phyloP scores from a whole-genome alignment of 805 yeast genomes.

The Isabelozyma heimii region DNA sequence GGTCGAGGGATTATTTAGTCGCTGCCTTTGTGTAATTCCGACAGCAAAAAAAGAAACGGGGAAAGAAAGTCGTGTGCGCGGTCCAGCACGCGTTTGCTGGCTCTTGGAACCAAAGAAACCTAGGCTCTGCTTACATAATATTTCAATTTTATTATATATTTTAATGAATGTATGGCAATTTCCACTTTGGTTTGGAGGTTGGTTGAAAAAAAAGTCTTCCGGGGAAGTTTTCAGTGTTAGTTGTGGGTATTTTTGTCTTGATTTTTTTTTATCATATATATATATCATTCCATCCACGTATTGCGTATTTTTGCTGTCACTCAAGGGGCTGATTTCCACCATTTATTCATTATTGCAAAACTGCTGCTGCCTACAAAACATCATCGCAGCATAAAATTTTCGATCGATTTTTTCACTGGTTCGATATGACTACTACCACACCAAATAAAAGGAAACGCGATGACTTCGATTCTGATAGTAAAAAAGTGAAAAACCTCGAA shows the following conservation, averaged over 20 bases:
- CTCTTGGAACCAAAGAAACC: not conserved
- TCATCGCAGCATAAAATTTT: not conserved
- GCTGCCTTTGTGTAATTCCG: not conserved
- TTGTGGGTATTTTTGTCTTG: not conserved
- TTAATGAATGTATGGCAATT: not conserved
- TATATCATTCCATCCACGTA: not conserved
- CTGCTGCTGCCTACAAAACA: not conserved
- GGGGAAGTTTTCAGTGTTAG: not conserved
- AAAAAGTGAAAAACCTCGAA: conserved; percentile 12
- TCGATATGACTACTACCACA: conserved; percentile 2
- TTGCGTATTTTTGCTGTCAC: not conserved
- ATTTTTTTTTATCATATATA: no score
- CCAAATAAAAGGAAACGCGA: conserved; percentile 10
- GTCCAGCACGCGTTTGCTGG: not conserved
- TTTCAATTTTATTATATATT: no score
- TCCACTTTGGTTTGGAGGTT: not conserved
- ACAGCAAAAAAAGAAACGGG: not conserved
- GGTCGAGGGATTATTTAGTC: not conserved
- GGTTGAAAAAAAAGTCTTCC: not conserved
- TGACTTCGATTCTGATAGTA: conserved; percentile 10
- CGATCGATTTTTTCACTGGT: not conserved
- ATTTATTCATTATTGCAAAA: not conserved
- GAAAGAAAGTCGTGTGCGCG: not conserved
- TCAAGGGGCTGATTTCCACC: no score
- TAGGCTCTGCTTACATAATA: not conserved